These are phyloP conservation scores for Ceriops tagal DNA, from an alignment of 345 rosid species.

Conservation along the genomic window DNA sequence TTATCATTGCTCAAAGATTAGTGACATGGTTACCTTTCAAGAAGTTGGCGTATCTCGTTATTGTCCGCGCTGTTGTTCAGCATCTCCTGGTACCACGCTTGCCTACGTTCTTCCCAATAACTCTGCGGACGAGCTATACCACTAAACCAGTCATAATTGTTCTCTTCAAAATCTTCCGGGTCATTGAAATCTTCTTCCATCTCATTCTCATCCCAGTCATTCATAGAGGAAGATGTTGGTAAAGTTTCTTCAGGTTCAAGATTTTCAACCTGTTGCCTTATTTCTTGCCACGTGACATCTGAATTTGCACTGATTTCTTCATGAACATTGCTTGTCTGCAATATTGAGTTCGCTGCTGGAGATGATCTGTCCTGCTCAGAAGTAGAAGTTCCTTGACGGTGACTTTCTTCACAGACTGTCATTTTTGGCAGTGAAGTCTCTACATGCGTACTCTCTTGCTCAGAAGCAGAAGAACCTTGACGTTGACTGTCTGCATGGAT, in stretches of 20 bases:
- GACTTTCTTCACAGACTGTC: conserved; percentile 14
- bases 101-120: conserved; percentile 76
- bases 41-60: conserved; percentile 64
- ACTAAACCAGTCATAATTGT: conserved; percentile 54
- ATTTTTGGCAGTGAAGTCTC: not conserved
- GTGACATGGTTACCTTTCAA: conserved; percentile 51
- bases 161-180: conserved; percentile 17
- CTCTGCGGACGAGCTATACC: conserved; percentile 79
- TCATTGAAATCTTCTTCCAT: conserved; percentile 16
- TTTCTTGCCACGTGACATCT: conserved; percentile 21
- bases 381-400: conserved; percentile 5
- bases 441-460: not conserved
- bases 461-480: not conserved
- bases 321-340: conserved; percentile 12
- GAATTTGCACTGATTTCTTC: conserved; percentile 20
- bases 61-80: conserved; percentile 44
- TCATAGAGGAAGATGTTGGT: conserved; percentile 19
- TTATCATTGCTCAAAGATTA: not conserved
- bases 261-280: not conserved
- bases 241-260: conserved; percentile 18
- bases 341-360: conserved; percentile 1
- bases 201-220: conserved; percentile 43
- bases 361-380: not conserved
- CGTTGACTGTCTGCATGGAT: not conserved
- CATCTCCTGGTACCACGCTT: conserved; percentile 68